These are phyloP conservation scores for Eucalyptus victrix DNA, from an alignment of 345 rosid genomes.

Conservation along the genomic window DNA sequence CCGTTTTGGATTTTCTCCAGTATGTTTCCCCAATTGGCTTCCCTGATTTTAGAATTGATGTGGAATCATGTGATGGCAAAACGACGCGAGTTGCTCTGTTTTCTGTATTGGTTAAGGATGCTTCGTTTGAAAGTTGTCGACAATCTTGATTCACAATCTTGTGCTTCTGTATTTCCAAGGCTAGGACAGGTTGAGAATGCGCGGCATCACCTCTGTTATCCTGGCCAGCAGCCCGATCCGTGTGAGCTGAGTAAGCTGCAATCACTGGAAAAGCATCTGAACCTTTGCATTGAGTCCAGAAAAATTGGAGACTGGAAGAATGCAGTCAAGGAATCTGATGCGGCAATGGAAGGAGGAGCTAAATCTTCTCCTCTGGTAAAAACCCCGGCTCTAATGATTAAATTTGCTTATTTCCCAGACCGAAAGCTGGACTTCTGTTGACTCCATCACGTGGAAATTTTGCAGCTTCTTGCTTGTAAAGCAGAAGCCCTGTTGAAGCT, in stretches of 20 bases:
- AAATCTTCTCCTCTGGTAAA: constrained; percentile 79
- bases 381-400: neutral
- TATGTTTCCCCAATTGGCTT: neutral
- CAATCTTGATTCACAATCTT: neutral
- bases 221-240: constrained; percentile 63
- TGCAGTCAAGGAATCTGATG: constrained; percentile 56
- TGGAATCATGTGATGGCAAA: neutral
- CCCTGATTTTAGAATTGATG: neutral
- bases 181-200: constrained; percentile 74
- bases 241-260: constrained; percentile 64
- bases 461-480: constrained; percentile 83
- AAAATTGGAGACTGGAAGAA: constrained; percentile 74
- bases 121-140: neutral
- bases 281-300: constrained; percentile 57
- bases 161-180: constrained; percentile 21
- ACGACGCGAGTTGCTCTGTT: neutral
- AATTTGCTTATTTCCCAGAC: neutral
- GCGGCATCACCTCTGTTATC: constrained; percentile 38
- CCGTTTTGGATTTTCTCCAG: neutral
- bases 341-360: constrained; percentile 65
- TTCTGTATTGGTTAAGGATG: neutral
- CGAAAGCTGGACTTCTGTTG: neutral
- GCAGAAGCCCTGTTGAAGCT: constrained; percentile 87
- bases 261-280: constrained; percentile 70
- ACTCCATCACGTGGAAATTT: neutral